phyloP scores from a whole-genome alignment of 139 green algal species.

The Chlorella vulgaris region DNA sequence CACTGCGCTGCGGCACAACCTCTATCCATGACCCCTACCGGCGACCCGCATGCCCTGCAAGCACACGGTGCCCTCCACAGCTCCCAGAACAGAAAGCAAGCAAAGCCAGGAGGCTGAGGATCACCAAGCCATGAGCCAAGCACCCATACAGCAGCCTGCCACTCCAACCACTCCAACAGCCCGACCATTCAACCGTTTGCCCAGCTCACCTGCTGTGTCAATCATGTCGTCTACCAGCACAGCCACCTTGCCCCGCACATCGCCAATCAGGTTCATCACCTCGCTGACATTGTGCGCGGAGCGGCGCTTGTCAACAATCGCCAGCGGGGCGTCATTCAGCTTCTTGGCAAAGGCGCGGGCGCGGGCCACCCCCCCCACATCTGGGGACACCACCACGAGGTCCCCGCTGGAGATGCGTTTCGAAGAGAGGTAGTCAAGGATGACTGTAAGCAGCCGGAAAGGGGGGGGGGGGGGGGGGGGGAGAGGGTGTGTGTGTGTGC shows the following conservation, averaged over 20 bases:
- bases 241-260: conserved; percentile 97
- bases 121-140: no score
- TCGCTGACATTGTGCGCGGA: conserved; percentile 95
- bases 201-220: conserved; percentile 77
- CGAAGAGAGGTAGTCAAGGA: conserved; percentile 98
- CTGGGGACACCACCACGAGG: conserved; percentile 97
- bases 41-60: no score
- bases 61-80: no score
- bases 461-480: neutral
- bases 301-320: conserved; percentile 98
- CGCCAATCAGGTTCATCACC: conserved; percentile 99
- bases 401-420: conserved; percentile 94
- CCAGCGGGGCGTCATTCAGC: conserved; percentile 96
- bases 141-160: neutral
- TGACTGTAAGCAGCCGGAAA: conserved; percentile 58
- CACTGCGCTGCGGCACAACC: no score
- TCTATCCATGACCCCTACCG: no score
- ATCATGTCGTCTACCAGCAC: conserved; percentile 99
- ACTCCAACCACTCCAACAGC: neutral
- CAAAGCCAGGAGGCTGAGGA: no score
- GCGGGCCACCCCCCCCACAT: conserved; percentile 97
- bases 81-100: no score
- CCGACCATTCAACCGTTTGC: no score
- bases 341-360: conserved; percentile 99
- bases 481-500: neutral